Base-by-base conservation (phyloP, 176 grass and related monocot species). In the Coix lacrymajobi region DNA sequence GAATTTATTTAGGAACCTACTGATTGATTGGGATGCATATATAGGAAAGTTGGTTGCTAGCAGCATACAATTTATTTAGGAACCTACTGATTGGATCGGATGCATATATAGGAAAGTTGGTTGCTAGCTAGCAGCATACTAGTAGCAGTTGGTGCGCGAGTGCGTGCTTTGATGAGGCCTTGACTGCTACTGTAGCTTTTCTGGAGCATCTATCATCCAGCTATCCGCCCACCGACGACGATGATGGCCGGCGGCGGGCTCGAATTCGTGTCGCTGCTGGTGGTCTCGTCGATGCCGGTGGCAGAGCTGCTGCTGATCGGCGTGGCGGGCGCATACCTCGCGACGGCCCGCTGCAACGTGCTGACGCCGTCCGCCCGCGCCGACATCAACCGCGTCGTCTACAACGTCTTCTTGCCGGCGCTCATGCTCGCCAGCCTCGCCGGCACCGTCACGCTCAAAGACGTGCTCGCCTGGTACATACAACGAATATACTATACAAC, bases 381-480 rank as follows among this genome's bases (percentile, higher is more conserved):
- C 48, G 88, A 92, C 86, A 86, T 95, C 34, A 95, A 90, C 85
- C 89, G 91, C 79, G 71, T 95, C 73, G 93, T 95, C 25, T 95
- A 89, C 74, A 56, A 79, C 39, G 85, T 95, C 33, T 95, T 95
- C 85, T 92, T 90, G 6, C 93, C 93, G 8, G 84, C 93, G 44
- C 84, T 95, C 31, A 89, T 92, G 77, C 89, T 95, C n/a, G 79
- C 90, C 30, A 90, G 83, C 75, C 87, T 92, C 9, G 87, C 90
- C 34, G 86, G 65, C 26, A 90, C 90, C 10, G 92, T 95, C 61
- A 95, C 93, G 1, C 71, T 92, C 34, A 44, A 76, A 1, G 87
- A 95, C 15, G 79, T 85, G 36, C 76, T 90, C 67, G 92, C 93
- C 64, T 96, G 93, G 92, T 94, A 5, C n/a, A n/a, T n/a, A n/a